Evolutionary conservation across 306 rosid species (phyloP), one percentile per base, ranked within the genome.

Genomic region (Vigna hirtella): DNA sequence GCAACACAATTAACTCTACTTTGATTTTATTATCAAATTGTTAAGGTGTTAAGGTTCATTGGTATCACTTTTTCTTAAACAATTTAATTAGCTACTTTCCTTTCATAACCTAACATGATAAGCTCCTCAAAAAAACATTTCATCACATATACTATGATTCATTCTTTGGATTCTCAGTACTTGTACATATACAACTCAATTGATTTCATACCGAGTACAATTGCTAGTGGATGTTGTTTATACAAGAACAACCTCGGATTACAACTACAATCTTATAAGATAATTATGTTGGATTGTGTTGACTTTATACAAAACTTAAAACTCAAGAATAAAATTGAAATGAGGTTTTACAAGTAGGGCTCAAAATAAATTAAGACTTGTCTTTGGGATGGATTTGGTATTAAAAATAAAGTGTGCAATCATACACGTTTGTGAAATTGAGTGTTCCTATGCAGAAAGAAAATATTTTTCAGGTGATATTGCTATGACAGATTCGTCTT

Each of bases 1-100:
- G 49, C 20, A 48, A 16, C 53, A 67, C 76, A 70, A 76, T 48
- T 76, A 30, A 70, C 50, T 53, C 68, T 55, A 12, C 71, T 24
- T 66, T 55, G 56, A 66, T 66, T 50, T 75, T 22, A 64, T 76
- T 18, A 77, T 75, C 71, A 17, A 69, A 70, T 45, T 45, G 65
- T 51, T 62, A 55, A 72, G 64, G 70, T 72, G 67, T 72, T 24
- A 51, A 71, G 66, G 72, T 70, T 61, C 82, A 48, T 62, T 30
- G 34, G 81, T 55, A 7, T 65, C 69, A 56, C 82, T 80, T 80
- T 28, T 76, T 55, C 42, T 76, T 80, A 72, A 80, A 22, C 70
- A 76, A 66, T 16, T 66, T 58, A 65, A 70, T 64, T 76, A 10
- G 55, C 38, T 48, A 50, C 67, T 71, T 71, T 32, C 56, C 52